These are phyloP conservation scores for Xylaria palmicola DNA, from an alignment of 495 filamentous ascomycete genomes.

Conservation along the genomic window DNA sequence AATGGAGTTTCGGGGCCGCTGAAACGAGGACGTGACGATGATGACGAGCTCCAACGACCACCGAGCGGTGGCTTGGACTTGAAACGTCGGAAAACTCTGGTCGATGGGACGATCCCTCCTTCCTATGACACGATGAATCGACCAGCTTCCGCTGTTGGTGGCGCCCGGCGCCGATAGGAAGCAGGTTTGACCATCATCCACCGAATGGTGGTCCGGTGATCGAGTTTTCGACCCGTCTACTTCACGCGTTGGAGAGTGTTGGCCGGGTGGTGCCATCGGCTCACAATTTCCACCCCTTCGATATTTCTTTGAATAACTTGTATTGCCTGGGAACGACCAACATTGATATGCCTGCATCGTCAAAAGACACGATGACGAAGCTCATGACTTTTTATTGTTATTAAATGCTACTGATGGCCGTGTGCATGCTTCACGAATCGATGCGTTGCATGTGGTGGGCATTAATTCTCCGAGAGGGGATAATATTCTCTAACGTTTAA, in stretches of 20 bases:
- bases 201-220: neutral
- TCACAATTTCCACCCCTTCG: too few relatives aligned
- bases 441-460: slow-evolving; percentile 35
- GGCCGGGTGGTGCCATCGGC: too few relatives aligned
- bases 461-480: slow-evolving; percentile 27
- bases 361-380: slow-evolving; percentile 38
- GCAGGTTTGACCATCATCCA: neutral
- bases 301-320: slow-evolving; percentile 26
- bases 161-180: slow-evolving; percentile 34
- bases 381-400: slow-evolving; percentile 43
- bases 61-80: slow-evolving; percentile 65
- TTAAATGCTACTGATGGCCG: slow-evolving; percentile 30
- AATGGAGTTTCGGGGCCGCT: slow-evolving; percentile 64
- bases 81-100: slow-evolving; percentile 83
- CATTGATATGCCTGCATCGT: slow-evolving; percentile 30
- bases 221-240: too few relatives aligned
- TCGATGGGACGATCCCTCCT: slow-evolving; percentile 47
- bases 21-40: slow-evolving; percentile 82
- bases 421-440: slow-evolving; percentile 37
- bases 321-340: slow-evolving; percentile 36
- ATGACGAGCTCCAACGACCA: slow-evolving; percentile 68
- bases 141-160: slow-evolving; percentile 37
- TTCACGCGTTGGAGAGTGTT: too few relatives aligned
- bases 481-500: slow-evolving; percentile 21
- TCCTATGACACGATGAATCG: slow-evolving; percentile 52